Conservation (phyloP, 441 rosid genomes). For the Adansonia madagascariensis region DNA sequence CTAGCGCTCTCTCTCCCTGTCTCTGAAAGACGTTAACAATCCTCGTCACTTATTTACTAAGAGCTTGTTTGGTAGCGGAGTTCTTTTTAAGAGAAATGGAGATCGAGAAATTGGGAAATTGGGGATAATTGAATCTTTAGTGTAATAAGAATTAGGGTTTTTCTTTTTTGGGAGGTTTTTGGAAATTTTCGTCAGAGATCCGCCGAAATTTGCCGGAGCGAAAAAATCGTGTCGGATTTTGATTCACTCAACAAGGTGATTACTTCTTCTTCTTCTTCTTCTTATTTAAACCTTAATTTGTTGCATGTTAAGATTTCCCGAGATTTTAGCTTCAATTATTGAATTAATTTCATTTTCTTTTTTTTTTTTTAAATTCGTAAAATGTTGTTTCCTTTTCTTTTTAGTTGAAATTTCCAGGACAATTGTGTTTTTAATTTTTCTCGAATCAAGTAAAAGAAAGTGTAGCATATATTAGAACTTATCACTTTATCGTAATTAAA, state of each 20-base stretch:
- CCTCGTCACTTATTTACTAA: no score
- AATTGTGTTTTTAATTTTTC: neutral
- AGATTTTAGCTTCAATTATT: slow-evolving; percentile 10
- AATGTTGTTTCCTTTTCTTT: neutral
- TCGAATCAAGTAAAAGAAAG: neutral
- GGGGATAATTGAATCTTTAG: neutral
- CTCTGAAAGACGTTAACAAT: no score
- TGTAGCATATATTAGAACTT: neutral
- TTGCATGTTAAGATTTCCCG: slow-evolving; percentile 15
- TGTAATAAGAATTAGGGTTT: neutral
- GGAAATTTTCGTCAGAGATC: neutral
- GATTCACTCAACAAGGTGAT: neutral
- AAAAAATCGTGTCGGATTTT: neutral
- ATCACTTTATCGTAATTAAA: neutral
- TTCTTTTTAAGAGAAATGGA: neutral
- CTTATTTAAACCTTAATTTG: neutral
- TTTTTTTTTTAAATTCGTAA: neutral
- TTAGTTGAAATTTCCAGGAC: slow-evolving; percentile 3
- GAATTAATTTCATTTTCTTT: neutral
- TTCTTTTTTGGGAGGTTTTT: neutral
- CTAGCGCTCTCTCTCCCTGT: no score
- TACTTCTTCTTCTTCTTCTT: neutral
- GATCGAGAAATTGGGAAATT: neutral
- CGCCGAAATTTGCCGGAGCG: neutral
- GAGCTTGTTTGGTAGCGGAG: no score